Conservation (phyloP, 345 rosid genomes). For the Syzygium grande region DNA sequence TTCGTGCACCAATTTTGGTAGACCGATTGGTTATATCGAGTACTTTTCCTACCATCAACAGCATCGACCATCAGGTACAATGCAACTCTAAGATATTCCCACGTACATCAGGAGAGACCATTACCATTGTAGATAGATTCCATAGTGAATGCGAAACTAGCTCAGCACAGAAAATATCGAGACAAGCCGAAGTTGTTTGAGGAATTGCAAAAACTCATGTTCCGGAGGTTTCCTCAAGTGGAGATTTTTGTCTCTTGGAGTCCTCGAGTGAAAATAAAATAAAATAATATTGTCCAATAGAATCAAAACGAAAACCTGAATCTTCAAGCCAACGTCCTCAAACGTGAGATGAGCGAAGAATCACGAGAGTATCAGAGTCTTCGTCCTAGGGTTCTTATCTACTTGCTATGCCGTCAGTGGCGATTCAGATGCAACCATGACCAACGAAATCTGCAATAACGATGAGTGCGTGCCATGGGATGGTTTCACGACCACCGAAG, state of each 20-base stretch:
- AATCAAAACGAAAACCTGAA: too few relatives aligned
- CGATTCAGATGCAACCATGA: too few relatives aligned
- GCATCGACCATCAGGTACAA: not conserved
- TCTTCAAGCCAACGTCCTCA: too few relatives aligned
- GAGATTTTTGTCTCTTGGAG: not conserved
- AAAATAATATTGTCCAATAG: too few relatives aligned
- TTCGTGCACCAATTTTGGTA: conserved; percentile 24
- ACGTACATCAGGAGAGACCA: not conserved
- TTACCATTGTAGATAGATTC: not conserved
- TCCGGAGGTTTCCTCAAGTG: not conserved
- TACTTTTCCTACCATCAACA: not conserved
- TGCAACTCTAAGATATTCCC: not conserved
- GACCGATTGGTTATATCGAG: not conserved
- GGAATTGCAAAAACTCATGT: too few relatives aligned
- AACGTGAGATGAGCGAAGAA: too few relatives aligned
- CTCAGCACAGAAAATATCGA: not conserved
- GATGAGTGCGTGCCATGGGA: too few relatives aligned
- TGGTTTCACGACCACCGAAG: too few relatives aligned
- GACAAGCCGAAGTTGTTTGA: not conserved
- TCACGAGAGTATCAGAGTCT: too few relatives aligned
- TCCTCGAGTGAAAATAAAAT: not conserved
- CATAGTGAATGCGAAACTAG: not conserved
- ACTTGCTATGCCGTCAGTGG: too few relatives aligned
- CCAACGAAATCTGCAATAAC: too few relatives aligned
- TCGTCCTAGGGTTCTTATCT: too few relatives aligned